Percentiles rank a stretch among this genome's conserved stretches.
Evolutionary conservation across 2,329 filamentous ascomycete genomes (phyloP).

Genomic region (Pseudofabraea citricarpa): DNA sequence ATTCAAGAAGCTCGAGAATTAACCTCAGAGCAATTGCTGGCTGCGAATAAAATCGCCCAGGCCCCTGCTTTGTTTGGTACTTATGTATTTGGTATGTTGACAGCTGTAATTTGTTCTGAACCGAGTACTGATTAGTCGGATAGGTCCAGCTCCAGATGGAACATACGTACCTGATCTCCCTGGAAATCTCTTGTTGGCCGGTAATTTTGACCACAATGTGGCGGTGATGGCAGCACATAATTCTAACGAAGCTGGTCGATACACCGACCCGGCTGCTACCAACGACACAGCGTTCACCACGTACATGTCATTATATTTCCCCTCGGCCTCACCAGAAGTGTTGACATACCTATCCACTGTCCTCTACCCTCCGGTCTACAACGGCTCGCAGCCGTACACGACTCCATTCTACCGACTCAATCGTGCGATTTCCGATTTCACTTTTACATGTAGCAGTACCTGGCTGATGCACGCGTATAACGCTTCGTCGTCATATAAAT

Average conservation of each 20-base stretch:
- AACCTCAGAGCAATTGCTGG: slow-evolving; percentile 2
- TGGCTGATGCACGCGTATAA: slow-evolving; percentile 40
- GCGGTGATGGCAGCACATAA: slow-evolving; percentile 39
- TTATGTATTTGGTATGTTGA: slow-evolving; percentile 29
- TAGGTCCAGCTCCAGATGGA: slow-evolving; percentile 41
- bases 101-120: background rate
- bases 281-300: slow-evolving; percentile 3
- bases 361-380: slow-evolving; percentile 4
- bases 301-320: slow-evolving; percentile 1
- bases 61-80: slow-evolving; percentile 29
- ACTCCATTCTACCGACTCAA: slow-evolving; percentile 35
- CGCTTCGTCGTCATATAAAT: slow-evolving; percentile 40
- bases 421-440: slow-evolving; percentile 37
- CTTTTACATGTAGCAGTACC: slow-evolving; percentile 44
- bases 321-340: background rate
- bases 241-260: slow-evolving; percentile 32
- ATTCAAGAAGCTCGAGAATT: slow-evolving; percentile 26
- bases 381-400: background rate
- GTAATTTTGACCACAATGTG: slow-evolving; percentile 36
- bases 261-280: slow-evolving; percentile 26
- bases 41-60: slow-evolving; percentile 23
- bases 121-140: background rate
- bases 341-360: background rate
- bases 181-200: slow-evolving; percentile 35
- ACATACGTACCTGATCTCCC: slow-evolving; percentile 40